Evolutionary conservation across 2,329 filamentous ascomycete genomes (phyloP).

Genomic region (Diaporthe destruens): DNA sequence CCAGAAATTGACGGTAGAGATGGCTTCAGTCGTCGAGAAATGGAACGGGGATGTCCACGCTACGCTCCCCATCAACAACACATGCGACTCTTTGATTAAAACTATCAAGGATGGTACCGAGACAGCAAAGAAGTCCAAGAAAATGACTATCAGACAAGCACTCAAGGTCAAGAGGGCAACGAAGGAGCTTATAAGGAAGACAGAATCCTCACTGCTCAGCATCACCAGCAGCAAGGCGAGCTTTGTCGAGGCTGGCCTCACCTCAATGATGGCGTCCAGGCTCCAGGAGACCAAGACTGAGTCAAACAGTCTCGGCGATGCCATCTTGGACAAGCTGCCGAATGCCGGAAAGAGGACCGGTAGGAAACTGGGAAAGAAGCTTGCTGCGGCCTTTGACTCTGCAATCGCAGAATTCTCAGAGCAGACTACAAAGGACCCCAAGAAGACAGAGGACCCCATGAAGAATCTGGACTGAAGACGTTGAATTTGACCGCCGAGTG

Average conservation of each 20-base stretch:
- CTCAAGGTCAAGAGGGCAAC: conserved; percentile 54
- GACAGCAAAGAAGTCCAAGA: conserved; percentile 51
- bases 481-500: not conserved
- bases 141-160: conserved; percentile 53
- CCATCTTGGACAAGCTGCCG: conserved; percentile 57
- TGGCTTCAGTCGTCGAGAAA: conserved; percentile 50
- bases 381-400: conserved; percentile 54
- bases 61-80: conserved; percentile 54
- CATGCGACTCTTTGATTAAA: conserved; percentile 53
- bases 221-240: conserved; percentile 55
- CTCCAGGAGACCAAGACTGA: conserved; percentile 55
- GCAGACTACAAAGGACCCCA: not conserved
- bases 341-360: conserved; percentile 50
- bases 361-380: conserved; percentile 51
- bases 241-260: conserved; percentile 57
- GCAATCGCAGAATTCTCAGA: conserved; percentile 50
- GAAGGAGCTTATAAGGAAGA: conserved; percentile 49
- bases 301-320: conserved; percentile 52
- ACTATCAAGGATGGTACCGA: conserved; percentile 55
- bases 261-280: conserved; percentile 57
- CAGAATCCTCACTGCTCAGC: conserved; percentile 53
- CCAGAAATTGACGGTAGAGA: conserved; percentile 48
- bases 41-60: conserved; percentile 56
- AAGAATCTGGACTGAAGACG: too few species aligned
- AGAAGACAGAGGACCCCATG: not conserved